Percentiles rank a stretch among this genome's conserved stretches.
These are phyloP conservation scores for Cytospora chrysosperma DNA, from an alignment of 2,329 filamentous ascomycete species.

Conservation along the genomic window DNA sequence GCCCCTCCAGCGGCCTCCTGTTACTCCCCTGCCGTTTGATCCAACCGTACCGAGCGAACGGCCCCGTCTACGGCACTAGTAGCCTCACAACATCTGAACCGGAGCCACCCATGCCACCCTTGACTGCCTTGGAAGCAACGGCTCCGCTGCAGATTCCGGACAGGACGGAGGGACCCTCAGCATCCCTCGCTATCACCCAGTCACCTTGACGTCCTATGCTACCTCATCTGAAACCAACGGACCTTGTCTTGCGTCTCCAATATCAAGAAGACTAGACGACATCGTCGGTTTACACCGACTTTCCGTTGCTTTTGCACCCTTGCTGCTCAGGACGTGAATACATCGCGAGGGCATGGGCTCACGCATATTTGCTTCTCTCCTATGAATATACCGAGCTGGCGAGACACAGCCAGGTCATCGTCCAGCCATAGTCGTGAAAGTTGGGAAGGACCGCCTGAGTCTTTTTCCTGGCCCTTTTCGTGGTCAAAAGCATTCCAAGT, in stretches of 20 bases:
- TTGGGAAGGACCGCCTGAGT: neutral
- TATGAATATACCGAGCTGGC: neutral
- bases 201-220: neutral
- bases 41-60: neutral
- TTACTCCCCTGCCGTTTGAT: neutral
- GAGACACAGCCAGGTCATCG: neutral
- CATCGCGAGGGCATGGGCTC: neutral
- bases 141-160: neutral
- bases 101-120: neutral
- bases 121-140: no score
- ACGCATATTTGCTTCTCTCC: neutral
- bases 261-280: neutral
- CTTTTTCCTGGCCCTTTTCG: neutral
- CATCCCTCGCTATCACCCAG: neutral
- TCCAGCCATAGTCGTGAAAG: neutral
- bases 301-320: constrained; percentile 7
- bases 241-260: neutral
- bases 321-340: neutral
- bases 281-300: neutral
- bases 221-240: neutral
- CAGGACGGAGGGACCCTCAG: neutral
- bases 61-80: constrained; percentile 9
- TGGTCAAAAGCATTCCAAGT: neutral
- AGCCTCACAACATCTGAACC: neutral
- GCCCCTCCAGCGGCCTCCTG: neutral